These are phyloP conservation scores for Ceratobasidium sp. DNA, from an alignment of 1,284 basidiomycete genomes.

Conservation along the genomic window DNA sequence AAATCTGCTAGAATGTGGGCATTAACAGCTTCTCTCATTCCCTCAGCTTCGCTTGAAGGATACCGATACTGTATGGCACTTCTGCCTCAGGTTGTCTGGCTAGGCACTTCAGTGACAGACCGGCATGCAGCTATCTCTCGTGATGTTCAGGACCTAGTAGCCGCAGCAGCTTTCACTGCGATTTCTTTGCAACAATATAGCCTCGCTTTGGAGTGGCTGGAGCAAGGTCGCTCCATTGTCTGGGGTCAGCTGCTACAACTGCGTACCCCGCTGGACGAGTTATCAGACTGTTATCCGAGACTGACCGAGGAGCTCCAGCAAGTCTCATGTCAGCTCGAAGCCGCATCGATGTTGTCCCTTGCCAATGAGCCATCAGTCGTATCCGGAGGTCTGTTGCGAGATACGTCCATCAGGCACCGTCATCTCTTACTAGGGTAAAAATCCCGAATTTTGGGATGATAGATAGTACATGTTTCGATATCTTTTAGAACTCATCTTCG, in stretches of 20 bases:
- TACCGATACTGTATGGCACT: not conserved
- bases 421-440: too few relatives aligned
- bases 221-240: slow-evolving; percentile 24
- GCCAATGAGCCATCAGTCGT: not conserved
- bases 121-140: too few relatives aligned
- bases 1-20: not conserved
- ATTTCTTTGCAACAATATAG: not conserved
- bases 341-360: not conserved
- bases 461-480: too few relatives aligned
- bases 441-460: too few relatives aligned
- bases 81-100: slow-evolving; percentile 7
- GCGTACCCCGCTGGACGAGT: not conserved
- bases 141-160: not conserved
- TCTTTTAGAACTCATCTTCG: too few relatives aligned
- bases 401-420: not conserved
- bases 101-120: not conserved
- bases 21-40: not conserved
- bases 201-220: slow-evolving; percentile 22
- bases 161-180: not conserved
- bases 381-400: too few relatives aligned
- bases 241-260: slow-evolving; percentile 29
- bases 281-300: not conserved
- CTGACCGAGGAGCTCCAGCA: not conserved
- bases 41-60: not conserved
- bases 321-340: not conserved